A percentile compares a stretch with the other conserved stretches of the same genome.
Evolutionary conservation across 257 asterid genomes (phyloP).

Genomic region (Rauvolfia tetraphylla): DNA sequence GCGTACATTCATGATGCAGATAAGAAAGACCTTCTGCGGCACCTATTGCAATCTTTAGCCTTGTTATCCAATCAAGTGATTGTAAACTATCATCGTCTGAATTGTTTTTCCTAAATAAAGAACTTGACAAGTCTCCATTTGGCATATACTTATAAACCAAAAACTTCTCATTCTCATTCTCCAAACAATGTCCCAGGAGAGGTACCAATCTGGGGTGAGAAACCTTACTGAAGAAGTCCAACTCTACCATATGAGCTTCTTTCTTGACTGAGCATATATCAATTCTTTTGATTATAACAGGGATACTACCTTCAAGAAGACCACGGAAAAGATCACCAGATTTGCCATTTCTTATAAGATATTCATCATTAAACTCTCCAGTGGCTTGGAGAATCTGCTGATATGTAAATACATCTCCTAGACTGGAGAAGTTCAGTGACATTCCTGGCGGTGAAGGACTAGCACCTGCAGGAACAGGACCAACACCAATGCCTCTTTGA

Average conservation of each 20-base stretch:
- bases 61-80: conserved; percentile 95
- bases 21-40: conserved; percentile 83
- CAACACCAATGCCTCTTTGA: conserved; percentile 60
- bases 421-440: conserved; percentile 48
- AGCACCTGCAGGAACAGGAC: conserved; percentile 59
- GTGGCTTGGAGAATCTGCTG: conserved; percentile 82
- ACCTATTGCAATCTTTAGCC: conserved; percentile 89
- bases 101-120: conserved; percentile 67
- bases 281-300: conserved; percentile 63
- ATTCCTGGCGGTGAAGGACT: conserved; percentile 49
- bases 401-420: conserved; percentile 72
- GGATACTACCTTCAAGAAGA: conserved; percentile 68
- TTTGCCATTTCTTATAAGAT: conserved; percentile 70
- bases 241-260: conserved; percentile 58
- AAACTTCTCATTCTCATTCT: conserved; percentile 75
- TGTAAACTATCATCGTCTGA: conserved; percentile 55
- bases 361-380: conserved; percentile 49
- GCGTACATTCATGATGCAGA: conserved; percentile 88
- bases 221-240: conserved; percentile 63
- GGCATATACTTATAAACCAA: conserved; percentile 83
- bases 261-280: conserved; percentile 51
- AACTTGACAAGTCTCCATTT: conserved; percentile 73
- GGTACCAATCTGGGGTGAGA: conserved; percentile 82
- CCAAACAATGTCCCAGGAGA: conserved; percentile 87
- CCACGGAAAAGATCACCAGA: conserved; percentile 82